Conservation (phyloP, 306 rosid species). For the Vigna radiata region DNA sequence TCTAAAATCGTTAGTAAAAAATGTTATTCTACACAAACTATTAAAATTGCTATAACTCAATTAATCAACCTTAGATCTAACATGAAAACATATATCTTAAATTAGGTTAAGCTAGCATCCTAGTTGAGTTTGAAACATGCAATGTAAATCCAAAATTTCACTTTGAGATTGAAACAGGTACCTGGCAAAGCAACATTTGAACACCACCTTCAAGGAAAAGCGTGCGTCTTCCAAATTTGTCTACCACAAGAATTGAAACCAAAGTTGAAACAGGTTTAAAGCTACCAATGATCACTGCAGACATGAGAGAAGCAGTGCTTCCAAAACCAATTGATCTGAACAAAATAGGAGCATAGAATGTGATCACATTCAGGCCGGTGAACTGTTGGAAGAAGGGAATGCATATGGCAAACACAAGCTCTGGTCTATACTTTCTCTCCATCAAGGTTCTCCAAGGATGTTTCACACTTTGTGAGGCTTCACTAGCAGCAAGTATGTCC, state of each 20-base stretch:
- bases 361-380: slow-evolving; percentile 80
- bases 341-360: slow-evolving; percentile 82
- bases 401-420: slow-evolving; percentile 61
- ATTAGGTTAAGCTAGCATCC: not conserved
- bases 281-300: slow-evolving; percentile 65
- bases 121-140: not conserved
- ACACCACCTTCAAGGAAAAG: slow-evolving; percentile 81
- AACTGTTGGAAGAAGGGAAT: slow-evolving; percentile 87
- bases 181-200: slow-evolving; percentile 78
- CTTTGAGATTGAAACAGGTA: slow-evolving; percentile 10
- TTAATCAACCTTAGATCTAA: not conserved
- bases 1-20: not conserved
- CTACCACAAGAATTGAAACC: slow-evolving; percentile 57
- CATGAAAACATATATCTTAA: not conserved
- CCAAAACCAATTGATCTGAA: slow-evolving; percentile 84
- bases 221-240: slow-evolving; percentile 69
- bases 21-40: not conserved
- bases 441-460: slow-evolving; percentile 63
- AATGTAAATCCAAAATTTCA: not conserved
- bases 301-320: slow-evolving; percentile 65
- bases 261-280: slow-evolving; percentile 60
- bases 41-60: no score
- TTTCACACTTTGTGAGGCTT: slow-evolving; percentile 53
- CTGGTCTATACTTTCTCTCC: slow-evolving; percentile 71
- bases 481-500: slow-evolving; percentile 67